Percentiles rank a stretch among this genome's conserved stretches.
phyloP scores from a whole-genome alignment of 305 asterid genomes.

The Vinca major region DNA sequence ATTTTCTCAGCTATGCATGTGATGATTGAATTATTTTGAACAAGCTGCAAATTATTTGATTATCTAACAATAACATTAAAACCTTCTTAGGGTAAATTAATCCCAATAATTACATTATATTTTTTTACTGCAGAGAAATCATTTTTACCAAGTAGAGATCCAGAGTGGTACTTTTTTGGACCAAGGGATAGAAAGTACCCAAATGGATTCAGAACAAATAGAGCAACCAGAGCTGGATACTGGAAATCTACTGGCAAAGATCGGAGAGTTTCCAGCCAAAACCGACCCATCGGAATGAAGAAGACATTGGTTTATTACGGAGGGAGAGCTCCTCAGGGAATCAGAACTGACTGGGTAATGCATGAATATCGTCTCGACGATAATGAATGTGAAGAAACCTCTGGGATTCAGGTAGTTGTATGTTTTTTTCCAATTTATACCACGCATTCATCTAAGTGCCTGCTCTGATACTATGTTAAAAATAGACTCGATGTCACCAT shows the following conservation, averaged over 20 bases:
- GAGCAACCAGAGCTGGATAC: constrained; percentile 88
- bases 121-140: constrained; percentile 58
- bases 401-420: constrained; percentile 87
- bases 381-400: constrained; percentile 61
- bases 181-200: constrained; percentile 97
- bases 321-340: constrained; percentile 88
- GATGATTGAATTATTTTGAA: too few relatives aligned
- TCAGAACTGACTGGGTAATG: constrained; percentile 93
- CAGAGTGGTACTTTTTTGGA: constrained; percentile 93
- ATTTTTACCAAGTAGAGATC: constrained; percentile 85
- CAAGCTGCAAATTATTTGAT: background rate
- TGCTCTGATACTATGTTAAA: too few relatives aligned
- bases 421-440: background rate
- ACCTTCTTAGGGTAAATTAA: too few relatives aligned
- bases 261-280: constrained; percentile 59
- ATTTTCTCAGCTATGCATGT: background rate
- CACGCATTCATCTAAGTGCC: too few relatives aligned
- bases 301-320: constrained; percentile 78
- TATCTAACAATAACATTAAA: too few relatives aligned
- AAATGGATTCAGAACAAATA: constrained; percentile 79
- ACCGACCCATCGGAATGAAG: constrained; percentile 84
- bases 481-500: constrained; percentile 24
- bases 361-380: constrained; percentile 88
- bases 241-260: constrained; percentile 94
- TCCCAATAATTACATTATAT: too few relatives aligned